phyloP scores from a whole-genome alignment of 495 filamentous ascomycete species.

The Penicillium atrosanguineum region DNA sequence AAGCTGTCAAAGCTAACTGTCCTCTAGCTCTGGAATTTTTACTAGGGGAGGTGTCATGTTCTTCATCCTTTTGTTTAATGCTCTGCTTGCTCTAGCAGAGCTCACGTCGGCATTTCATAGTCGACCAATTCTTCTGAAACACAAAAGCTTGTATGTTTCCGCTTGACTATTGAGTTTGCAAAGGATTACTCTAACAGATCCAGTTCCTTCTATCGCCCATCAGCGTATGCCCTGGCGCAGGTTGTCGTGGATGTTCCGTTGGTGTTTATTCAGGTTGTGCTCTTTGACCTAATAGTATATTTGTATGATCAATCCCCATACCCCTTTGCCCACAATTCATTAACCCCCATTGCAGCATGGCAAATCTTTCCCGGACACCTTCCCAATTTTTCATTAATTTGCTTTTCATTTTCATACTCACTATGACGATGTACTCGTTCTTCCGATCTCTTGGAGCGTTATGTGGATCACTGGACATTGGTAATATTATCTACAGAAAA shows the following conservation, averaged over 20 bases:
- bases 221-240: slow-evolving; percentile 74
- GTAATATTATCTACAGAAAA: slow-evolving; percentile 16
- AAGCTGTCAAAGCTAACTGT: not conserved
- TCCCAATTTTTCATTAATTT: slow-evolving; percentile 83
- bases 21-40: slow-evolving; percentile 42
- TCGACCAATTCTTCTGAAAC: slow-evolving; percentile 75
- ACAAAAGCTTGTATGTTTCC: slow-evolving; percentile 62
- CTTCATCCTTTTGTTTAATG: slow-evolving; percentile 78
- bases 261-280: slow-evolving; percentile 62
- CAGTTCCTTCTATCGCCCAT: slow-evolving; percentile 75
- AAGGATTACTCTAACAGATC: not conserved
- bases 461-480: slow-evolving; percentile 58
- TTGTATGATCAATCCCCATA: slow-evolving; percentile 39
- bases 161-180: not conserved
- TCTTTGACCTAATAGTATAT: slow-evolving; percentile 77
- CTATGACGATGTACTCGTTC: slow-evolving; percentile 76
- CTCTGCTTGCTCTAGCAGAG: slow-evolving; percentile 74
- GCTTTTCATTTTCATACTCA: slow-evolving; percentile 57
- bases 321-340: slow-evolving; percentile 13
- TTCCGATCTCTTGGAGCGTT: slow-evolving; percentile 72
- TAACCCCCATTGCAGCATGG: slow-evolving; percentile 34
- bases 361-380: slow-evolving; percentile 61
- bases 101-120: slow-evolving; percentile 67
- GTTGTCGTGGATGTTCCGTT: slow-evolving; percentile 74
- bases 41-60: slow-evolving; percentile 60